These are phyloP conservation scores for Lichenothelia convexa DNA, from an alignment of 495 filamentous ascomycete genomes.

Conservation along the genomic window DNA sequence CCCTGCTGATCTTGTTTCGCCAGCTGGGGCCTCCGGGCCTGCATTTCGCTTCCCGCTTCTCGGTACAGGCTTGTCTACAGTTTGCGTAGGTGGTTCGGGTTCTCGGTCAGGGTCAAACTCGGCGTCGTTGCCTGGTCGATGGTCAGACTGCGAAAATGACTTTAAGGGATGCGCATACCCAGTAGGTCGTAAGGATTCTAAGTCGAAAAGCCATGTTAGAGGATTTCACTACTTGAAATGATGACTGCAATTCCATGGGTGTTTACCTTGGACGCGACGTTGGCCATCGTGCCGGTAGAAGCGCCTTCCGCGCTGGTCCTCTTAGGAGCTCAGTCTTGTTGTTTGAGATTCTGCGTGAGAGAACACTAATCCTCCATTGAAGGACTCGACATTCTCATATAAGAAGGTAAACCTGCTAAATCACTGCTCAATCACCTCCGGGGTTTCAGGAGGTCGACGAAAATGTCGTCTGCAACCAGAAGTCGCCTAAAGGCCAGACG, in stretches of 20 bases:
- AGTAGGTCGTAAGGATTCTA: slow-evolving; percentile 28
- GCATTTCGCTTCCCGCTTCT: slow-evolving; percentile 80
- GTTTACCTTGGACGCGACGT: slow-evolving; percentile 24
- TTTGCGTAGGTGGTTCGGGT: slow-evolving; percentile 61
- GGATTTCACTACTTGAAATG: not conserved
- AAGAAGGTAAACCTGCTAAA: no score
- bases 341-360: no score
- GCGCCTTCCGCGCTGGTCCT: slow-evolving; percentile 16
- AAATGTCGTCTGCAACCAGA: no score
- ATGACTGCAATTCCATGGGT: not conserved
- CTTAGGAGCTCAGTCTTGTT: not conserved
- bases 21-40: slow-evolving; percentile 46
- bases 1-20: slow-evolving; percentile 22
- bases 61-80: slow-evolving; percentile 64
- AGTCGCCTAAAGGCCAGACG: no score
- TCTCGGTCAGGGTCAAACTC: slow-evolving; percentile 65
- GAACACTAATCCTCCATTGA: no score
- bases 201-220: no score
- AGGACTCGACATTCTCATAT: no score
- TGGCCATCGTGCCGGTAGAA: slow-evolving; percentile 16
- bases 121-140: slow-evolving; percentile 59
- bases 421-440: no score
- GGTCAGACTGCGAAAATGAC: not conserved
- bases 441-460: no score
- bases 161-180: slow-evolving; percentile 10